Percentiles rank a stretch among this genome's conserved stretches.
Conservation (phyloP, 129 eudicot genomes). For the Escallonia herrerae region DNA sequence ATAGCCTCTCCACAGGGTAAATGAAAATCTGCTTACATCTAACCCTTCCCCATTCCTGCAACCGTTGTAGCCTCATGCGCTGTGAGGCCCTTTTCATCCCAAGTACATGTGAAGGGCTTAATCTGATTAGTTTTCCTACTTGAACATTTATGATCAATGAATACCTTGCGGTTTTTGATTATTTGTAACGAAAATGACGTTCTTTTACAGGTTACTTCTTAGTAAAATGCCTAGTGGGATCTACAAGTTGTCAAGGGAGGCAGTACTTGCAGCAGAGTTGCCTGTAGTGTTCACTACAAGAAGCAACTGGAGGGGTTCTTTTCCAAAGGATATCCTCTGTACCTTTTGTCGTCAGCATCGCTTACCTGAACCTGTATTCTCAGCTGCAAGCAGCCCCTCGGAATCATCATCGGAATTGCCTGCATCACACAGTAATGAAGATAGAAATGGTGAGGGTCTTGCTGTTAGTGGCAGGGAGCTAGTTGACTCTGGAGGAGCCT, state of each 20-base stretch:
- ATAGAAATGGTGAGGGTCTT: conserved; percentile 15
- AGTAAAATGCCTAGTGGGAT: conserved; percentile 65
- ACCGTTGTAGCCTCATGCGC: too few relatives aligned
- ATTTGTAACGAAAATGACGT: too few relatives aligned
- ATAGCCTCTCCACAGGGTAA: too few relatives aligned
- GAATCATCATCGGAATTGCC: conserved; percentile 16
- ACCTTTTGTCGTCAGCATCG: conserved; percentile 72
- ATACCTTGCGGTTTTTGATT: too few relatives aligned
- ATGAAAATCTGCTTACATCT: too few relatives aligned
- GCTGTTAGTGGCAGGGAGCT: conserved; percentile 18
- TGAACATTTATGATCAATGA: too few relatives aligned
- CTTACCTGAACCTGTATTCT: conserved; percentile 63
- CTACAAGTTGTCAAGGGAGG: conserved; percentile 74
- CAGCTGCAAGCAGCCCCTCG: conserved; percentile 10
- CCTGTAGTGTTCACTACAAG: conserved; percentile 55
- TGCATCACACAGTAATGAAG: conserved; percentile 31
- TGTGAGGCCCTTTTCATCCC: too few relatives aligned
- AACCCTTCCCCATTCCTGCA: too few relatives aligned
- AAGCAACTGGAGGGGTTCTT: conserved; percentile 83
- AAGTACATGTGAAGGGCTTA: too few relatives aligned
- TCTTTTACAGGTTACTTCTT: conserved; percentile 45
- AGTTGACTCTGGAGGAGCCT: conserved; percentile 27
- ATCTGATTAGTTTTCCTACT: too few relatives aligned
- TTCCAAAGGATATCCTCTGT: conserved; percentile 75
- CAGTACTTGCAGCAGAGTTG: conserved; percentile 70